A percentile compares a stretch with the other conserved stretches of the same genome.
Evolutionary conservation across 495 filamentous ascomycete species (phyloP).

Genomic region (Eremomyces bilateralis): DNA sequence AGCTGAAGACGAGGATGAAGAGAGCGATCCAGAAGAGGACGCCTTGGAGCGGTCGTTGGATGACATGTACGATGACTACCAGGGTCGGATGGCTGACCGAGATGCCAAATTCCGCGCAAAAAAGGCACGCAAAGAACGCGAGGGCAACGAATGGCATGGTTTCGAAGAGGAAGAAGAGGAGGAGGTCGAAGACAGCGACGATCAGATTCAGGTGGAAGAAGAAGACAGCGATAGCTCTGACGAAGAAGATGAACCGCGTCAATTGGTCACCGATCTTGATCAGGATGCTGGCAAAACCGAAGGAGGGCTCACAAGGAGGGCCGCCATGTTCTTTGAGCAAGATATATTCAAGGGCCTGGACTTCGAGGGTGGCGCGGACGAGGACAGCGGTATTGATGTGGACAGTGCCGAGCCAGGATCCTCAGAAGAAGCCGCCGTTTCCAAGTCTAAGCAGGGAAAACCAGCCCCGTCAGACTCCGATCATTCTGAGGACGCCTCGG

Average conservation of each 20-base stretch:
- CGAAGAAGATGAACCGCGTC: slow-evolving; percentile 26
- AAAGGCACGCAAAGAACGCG: slow-evolving; percentile 60
- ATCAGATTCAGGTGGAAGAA: slow-evolving; percentile 20
- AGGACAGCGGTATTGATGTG: slow-evolving; percentile 31
- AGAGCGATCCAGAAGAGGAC: slow-evolving; percentile 62
- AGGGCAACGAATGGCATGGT: slow-evolving; percentile 79
- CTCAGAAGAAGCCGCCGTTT: not conserved
- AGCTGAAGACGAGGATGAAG: slow-evolving; percentile 33
- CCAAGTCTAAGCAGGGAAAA: not conserved
- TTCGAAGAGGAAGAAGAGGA: slow-evolving; percentile 44
- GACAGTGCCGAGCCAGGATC: slow-evolving; percentile 5
- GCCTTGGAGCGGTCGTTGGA: slow-evolving; percentile 67
- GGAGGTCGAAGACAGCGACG: slow-evolving; percentile 14
- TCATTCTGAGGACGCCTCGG: slow-evolving; percentile 20
- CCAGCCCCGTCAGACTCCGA: slow-evolving; percentile 2
- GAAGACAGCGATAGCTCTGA: slow-evolving; percentile 30
- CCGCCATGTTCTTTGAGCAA: slow-evolving; percentile 78
- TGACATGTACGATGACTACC: slow-evolving; percentile 63
- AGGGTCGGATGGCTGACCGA: slow-evolving; percentile 49
- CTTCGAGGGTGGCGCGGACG: slow-evolving; percentile 27
- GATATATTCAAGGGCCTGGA: slow-evolving; percentile 77
- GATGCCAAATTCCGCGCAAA: slow-evolving; percentile 81
- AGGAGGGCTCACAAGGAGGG: slow-evolving; percentile 52
- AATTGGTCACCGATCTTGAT: slow-evolving; percentile 31
- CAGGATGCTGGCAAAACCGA: slow-evolving; percentile 22